Evolutionary conservation across 31 red algal species (phyloP), one percentile per base, ranked within the genome.

Genomic region (Porphyra umbilicalis): DNA sequence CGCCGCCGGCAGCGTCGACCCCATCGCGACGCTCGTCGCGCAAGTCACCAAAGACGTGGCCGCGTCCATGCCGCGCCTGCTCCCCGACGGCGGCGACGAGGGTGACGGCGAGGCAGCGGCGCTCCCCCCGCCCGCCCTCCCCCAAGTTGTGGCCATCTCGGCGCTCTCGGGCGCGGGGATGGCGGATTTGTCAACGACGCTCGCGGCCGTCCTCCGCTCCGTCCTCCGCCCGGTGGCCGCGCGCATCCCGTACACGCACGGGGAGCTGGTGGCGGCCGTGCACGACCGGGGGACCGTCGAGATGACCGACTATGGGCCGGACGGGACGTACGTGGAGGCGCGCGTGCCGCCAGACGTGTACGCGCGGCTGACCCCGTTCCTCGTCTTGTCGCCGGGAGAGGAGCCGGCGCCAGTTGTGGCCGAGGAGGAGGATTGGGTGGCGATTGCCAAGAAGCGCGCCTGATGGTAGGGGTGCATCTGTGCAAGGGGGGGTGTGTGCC

Each of bases 281-380:
- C 90, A 95, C 80, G 82, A 77, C 33, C 91, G 92, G n/a, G 93
- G 96, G 36, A 80, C 86, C 33, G 81, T 92, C 35, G 90, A 93
- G 68, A 75, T 74, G 32, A 86, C 88, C 83, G 88, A 95, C 20
- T 88, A 88, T 37, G 78, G 85, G 9, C 78, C 85, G 36, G 81
- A 90, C 10, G 96, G 96, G 4, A 95, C 91, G 77, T 81, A 86
- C 81, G 88, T 98, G 34, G 33, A 35, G 33, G 89, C 85, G 31
- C 83, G 86, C 0, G 90, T 93, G 67, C 93, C 92, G 57, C 35
- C 42, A 36, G 88, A 40, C 33, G 75, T 98, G 35, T 86, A 83
- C 15, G 34, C 35, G 39, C 79, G 78, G 33, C 87, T 98, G 42
- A 31, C 76, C 38, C 13, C 14, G 75, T 93, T 87, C 36, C 76